Evolutionary conservation across 805 yeast genomes (phyloP).

Genomic region (Metschnikowia amazonensis): DNA sequence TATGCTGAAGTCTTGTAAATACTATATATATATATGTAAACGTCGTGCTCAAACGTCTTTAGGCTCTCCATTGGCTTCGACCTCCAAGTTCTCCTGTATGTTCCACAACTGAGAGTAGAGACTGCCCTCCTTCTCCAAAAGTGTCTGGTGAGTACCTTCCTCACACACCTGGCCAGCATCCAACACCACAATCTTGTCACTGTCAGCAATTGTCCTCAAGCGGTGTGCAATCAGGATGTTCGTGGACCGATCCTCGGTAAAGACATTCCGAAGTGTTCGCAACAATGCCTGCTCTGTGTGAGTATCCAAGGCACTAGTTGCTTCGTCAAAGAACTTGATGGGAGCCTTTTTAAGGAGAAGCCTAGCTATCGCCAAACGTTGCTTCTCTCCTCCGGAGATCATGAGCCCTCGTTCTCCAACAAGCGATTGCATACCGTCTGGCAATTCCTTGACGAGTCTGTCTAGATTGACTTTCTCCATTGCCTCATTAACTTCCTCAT

Average conservation of each 20-base stretch:
- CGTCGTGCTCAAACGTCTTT: background rate
- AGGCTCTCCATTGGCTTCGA: conserved; percentile 28
- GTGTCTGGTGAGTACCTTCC: conserved; percentile 75
- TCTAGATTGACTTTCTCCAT: conserved; percentile 69
- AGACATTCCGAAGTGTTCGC: conserved; percentile 65
- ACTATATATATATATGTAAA: background rate
- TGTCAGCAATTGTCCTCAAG: conserved; percentile 86
- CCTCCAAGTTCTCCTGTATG: conserved; percentile 77
- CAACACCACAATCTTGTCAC: conserved; percentile 89
- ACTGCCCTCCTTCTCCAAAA: conserved; percentile 52
- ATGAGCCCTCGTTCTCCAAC: conserved; percentile 98
- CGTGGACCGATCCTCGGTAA: conserved; percentile 56
- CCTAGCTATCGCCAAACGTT: conserved; percentile 89
- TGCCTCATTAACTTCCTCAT: conserved; percentile 63
- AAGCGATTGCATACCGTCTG: conserved; percentile 78
- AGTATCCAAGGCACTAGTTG: conserved; percentile 94
- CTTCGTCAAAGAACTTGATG: conserved; percentile 93
- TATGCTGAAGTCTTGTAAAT: conserved; percentile 15
- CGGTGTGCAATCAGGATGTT: conserved; percentile 92
- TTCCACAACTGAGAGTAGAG: conserved; percentile 83
- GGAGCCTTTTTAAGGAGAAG: conserved; percentile 82
- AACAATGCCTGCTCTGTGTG: conserved; percentile 88
- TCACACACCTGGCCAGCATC: conserved; percentile 76
- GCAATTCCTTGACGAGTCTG: conserved; percentile 60
- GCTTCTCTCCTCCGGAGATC: conserved; percentile 99